Conservation (phyloP, 2,329 filamentous ascomycete species). For the Ophiostoma perfectum region DNA sequence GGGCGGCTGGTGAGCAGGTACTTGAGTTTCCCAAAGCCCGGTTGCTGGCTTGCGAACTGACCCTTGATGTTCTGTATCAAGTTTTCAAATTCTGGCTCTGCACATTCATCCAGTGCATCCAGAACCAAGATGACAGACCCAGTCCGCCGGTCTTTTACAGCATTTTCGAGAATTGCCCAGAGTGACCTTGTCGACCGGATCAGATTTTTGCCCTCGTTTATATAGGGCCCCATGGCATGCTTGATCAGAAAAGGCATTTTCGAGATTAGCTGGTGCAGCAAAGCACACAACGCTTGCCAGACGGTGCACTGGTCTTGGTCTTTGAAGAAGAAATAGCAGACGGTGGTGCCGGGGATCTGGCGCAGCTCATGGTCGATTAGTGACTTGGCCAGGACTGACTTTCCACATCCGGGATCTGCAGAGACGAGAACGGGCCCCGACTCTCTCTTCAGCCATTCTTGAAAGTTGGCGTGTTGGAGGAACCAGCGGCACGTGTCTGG, state of each 20-base stretch:
- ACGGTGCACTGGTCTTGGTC: background rate
- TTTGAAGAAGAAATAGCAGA: conserved; percentile 5
- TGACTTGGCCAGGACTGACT: background rate
- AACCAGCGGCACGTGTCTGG: background rate
- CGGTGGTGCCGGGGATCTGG: background rate
- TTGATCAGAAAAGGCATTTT: background rate
- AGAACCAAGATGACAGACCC: background rate
- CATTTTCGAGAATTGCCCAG: background rate
- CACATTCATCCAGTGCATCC: background rate
- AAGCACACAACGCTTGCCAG: background rate
- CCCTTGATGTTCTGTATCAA: background rate
- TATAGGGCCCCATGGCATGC: background rate
- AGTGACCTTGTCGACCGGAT: background rate
- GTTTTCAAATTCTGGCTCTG: background rate
- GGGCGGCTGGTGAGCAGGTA: background rate
- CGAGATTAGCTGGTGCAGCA: background rate
- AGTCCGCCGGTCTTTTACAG: background rate
- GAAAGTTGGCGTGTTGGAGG: background rate
- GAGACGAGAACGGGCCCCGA: background rate
- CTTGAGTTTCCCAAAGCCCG: background rate
- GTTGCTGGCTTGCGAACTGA: background rate
- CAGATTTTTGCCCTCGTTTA: background rate
- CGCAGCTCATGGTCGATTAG: background rate
- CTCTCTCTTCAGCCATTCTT: background rate
- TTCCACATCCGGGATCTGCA: background rate